Evolutionary conservation across 352 stramenopile genomes (phyloP).

Genomic region (Pythium periplocum): DNA sequence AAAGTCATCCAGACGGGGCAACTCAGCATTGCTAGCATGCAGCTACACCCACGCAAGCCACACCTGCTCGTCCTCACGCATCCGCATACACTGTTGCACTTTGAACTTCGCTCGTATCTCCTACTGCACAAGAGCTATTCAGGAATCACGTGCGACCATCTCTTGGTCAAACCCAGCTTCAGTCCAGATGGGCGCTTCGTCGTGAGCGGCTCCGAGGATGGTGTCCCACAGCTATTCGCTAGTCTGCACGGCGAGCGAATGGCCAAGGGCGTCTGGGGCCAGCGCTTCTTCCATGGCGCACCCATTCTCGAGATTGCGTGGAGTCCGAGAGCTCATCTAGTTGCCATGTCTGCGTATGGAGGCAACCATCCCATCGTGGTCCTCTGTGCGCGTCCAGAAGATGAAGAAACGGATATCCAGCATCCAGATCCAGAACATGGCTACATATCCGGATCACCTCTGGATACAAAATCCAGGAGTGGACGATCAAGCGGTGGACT

Average conservation of each 20-base stretch:
- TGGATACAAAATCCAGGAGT: no score
- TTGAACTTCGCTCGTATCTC: conserved; percentile 68
- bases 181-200: conserved; percentile 65
- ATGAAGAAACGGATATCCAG: conserved; percentile 8
- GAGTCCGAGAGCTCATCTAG: conserved; percentile 54
- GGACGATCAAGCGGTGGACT: no score
- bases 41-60: conserved; percentile 56
- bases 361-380: conserved; percentile 55
- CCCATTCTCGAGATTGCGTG: conserved; percentile 57
- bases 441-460: no score
- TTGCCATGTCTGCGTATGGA: conserved; percentile 61
- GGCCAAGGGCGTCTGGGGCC: conserved; percentile 45
- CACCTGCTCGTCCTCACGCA: conserved; percentile 66
- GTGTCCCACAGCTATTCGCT: conserved; percentile 42
- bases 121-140: conserved; percentile 67
- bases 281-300: conserved; percentile 41
- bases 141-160: conserved; percentile 37
- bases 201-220: conserved; percentile 57
- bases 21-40: conserved; percentile 40
- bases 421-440: no score
- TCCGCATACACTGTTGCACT: conserved; percentile 57
- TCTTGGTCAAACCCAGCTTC: conserved; percentile 46
- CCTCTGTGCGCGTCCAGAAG: conserved; percentile 41
- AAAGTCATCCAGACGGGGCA: conserved; percentile 56
- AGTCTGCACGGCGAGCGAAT: conserved; percentile 49